phyloP scores from a whole-genome alignment of 176 grass and related monocot species.

The Eragrostis curvula region DNA sequence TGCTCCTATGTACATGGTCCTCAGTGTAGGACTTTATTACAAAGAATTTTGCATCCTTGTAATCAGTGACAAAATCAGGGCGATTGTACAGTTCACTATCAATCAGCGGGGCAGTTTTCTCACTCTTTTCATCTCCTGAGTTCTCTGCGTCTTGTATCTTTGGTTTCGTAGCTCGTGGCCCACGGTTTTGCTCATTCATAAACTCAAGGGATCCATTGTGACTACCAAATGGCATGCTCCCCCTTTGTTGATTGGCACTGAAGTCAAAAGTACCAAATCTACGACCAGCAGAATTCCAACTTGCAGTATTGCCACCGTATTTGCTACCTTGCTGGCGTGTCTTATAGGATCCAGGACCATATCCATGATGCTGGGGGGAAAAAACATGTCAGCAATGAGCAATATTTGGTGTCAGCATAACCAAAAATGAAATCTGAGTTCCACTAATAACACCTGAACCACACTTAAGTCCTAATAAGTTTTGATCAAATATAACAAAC shows the following conservation, averaged over 20 bases:
- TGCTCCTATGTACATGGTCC: slow-evolving; percentile 80
- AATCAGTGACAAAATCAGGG: slow-evolving; percentile 58
- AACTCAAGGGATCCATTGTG: slow-evolving; percentile 66
- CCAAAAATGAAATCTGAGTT: slow-evolving; percentile 14
- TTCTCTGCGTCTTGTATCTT: slow-evolving; percentile 61
- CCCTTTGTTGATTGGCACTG: slow-evolving; percentile 55
- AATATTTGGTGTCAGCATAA: slow-evolving; percentile 23
- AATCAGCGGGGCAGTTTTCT: slow-evolving; percentile 31
- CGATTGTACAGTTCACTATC: slow-evolving; percentile 53
- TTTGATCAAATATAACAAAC: not conserved
- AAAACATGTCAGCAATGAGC: slow-evolving; percentile 41
- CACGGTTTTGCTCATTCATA: slow-evolving; percentile 73
- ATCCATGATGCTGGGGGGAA: slow-evolving; percentile 63
- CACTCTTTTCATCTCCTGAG: slow-evolving; percentile 53
- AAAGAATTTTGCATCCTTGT: slow-evolving; percentile 72
- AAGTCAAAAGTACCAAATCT: slow-evolving; percentile 46
- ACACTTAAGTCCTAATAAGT: not conserved
- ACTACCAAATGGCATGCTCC: slow-evolving; percentile 49
- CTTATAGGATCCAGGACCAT: slow-evolving; percentile 62
- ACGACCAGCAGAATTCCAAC: slow-evolving; percentile 44
- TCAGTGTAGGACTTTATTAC: slow-evolving; percentile 79
- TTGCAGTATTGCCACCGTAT: slow-evolving; percentile 51
- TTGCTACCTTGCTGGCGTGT: slow-evolving; percentile 52
- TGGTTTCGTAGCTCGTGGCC: slow-evolving; percentile 60
- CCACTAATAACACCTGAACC: slow-evolving; percentile 6